Evolutionary conservation across 2,329 filamentous ascomycete species (phyloP).

Genomic region (Penicillium sp.): DNA sequence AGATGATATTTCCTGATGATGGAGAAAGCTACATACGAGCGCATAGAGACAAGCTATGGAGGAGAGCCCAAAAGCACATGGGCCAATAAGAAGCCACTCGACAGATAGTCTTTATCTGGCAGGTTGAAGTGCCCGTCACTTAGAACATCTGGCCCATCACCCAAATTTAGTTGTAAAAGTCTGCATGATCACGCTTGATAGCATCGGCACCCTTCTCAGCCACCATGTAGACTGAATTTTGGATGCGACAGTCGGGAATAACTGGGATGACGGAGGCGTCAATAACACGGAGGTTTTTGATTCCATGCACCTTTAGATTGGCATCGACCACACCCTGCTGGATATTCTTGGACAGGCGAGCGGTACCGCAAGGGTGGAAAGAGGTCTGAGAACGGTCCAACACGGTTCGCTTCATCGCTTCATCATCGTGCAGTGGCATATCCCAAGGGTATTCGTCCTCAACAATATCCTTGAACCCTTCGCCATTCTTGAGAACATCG

Average conservation of each 20-base stretch:
- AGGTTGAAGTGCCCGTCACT: no score
- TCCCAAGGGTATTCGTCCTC: constrained; percentile 56
- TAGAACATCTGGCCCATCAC: no score
- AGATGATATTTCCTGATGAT: no score
- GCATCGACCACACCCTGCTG: constrained; percentile 54
- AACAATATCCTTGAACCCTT: constrained; percentile 51
- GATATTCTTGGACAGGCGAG: constrained; percentile 53
- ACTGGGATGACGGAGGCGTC: constrained; percentile 59
- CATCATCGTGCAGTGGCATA: constrained; percentile 57
- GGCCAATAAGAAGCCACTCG: no score
- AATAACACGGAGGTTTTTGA: constrained; percentile 54
- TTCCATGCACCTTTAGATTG: constrained; percentile 53
- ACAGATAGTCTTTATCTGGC: no score
- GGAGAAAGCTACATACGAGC: no score
- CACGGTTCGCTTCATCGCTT: constrained; percentile 56
- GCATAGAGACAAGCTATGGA: no score
- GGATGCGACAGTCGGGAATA: constrained; percentile 56
- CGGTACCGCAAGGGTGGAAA: constrained; percentile 55
- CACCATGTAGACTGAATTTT: constrained; percentile 61
- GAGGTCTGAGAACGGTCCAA: constrained; percentile 59
- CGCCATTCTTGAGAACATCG: constrained; percentile 58
- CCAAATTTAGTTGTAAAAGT: no score
- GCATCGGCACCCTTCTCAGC: constrained; percentile 47
- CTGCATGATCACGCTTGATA: no score
- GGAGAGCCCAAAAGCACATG: no score